Base-by-base conservation (phyloP, 768 basidiomycete genomes). In the Naganishia vaughanmartiniae region DNA sequence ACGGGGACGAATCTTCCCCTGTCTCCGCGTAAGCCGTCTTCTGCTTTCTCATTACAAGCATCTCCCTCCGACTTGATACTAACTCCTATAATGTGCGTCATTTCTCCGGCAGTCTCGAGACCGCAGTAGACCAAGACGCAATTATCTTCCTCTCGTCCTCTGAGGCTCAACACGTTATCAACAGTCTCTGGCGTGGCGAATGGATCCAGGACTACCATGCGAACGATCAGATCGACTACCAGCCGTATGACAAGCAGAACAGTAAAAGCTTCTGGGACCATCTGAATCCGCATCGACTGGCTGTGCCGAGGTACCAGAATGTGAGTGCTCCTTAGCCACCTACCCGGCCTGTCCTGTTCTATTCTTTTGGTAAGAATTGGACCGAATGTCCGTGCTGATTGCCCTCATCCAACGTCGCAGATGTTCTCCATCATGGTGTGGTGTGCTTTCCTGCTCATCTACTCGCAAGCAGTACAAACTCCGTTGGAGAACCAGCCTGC, bases 101-200 rank as follows among this genome's bases (percentile, higher is more conserved):
- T 92, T 90, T 75, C 89, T 90, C 10, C 30, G 3, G 2, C 46
- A 63, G 60, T 10, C 83, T 96, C 53, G 94, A 97, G 79, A 83
- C 89, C 79, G 93, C 94, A n/a, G 91, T 95, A 72, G 94, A 97
- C 80, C 87, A 91, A 66, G 87, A 92, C 75, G 92, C 92, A 53
- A 81, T 77, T 14, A 91, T 92, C 21, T 70, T 70, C 24, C 21
- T 67, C 30, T 71, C 17, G 51, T 65, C 51, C 58, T 67, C 66
- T 26, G 66, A 70, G 45, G 66, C 65, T 6, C 92, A 95, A 78
- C 86, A 89, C 76, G 93, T 94, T 15, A 88, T 94, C 48, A 87
- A 87, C 74, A 84, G 87, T 0, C 83, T 97, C 21, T 95, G 94
- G 93, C 84, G 81, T 12, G 94, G 94, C 19, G 87, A 89, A 24